Conservation (phyloP, 148 eudicot genomes). For the Camellia granthamiana region DNA sequence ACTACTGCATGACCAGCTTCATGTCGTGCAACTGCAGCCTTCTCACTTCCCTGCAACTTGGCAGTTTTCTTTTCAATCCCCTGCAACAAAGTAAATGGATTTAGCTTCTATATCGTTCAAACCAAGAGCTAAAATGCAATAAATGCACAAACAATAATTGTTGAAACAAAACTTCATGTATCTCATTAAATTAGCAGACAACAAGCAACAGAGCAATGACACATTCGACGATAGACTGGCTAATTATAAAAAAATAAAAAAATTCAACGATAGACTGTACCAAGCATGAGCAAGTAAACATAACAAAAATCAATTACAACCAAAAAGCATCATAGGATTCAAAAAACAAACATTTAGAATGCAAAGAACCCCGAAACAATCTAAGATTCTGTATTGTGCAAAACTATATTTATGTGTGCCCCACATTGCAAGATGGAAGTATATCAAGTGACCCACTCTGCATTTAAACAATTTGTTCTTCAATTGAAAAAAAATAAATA, state of each 20-base stretch:
- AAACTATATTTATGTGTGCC: background rate
- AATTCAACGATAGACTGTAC: background rate
- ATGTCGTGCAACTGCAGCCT: constrained; percentile 97
- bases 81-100: constrained; percentile 28
- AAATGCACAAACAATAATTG: background rate
- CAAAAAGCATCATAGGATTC: too few species aligned
- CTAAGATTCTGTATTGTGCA: background rate
- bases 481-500: background rate
- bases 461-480: background rate
- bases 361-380: background rate
- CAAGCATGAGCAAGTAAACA: background rate
- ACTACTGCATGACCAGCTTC: constrained; percentile 99
- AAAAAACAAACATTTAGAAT: too few species aligned
- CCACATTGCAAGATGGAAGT: background rate
- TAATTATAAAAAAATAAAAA: too few species aligned
- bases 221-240: background rate
- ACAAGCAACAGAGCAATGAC: background rate
- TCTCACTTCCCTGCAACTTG: constrained; percentile 80
- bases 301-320: background rate
- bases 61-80: constrained; percentile 95
- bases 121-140: constrained; percentile 3
- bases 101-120: background rate
- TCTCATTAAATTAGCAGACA: background rate
- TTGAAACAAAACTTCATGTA: background rate
- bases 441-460: background rate